A percentile compares a stretch with the other conserved stretches of the same genome.
Evolutionary conservation across 257 asterid species (phyloP).

Genomic region (Solanum okadae): DNA sequence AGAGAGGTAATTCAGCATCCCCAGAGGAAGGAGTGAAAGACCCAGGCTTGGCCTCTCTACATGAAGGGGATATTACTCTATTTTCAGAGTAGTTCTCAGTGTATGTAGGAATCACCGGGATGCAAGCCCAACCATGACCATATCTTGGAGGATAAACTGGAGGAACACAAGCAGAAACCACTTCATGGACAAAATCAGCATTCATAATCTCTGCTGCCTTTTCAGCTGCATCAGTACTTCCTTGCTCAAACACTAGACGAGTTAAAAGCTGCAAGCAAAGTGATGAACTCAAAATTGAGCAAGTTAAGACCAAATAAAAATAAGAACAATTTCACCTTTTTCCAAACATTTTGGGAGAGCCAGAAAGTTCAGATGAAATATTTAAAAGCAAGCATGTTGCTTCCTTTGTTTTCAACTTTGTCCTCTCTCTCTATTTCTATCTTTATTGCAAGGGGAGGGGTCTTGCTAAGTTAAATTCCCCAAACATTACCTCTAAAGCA

Average conservation of each 20-base stretch:
- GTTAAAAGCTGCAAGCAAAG: constrained; percentile 71
- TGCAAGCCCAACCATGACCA: constrained; percentile 97
- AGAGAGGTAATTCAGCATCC: constrained; percentile 76
- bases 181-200: constrained; percentile 94
- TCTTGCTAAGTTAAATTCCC: neutral
- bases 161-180: constrained; percentile 95
- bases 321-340: neutral
- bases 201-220: constrained; percentile 94
- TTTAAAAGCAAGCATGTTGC: neutral
- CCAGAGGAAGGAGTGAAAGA: constrained; percentile 79
- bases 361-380: neutral
- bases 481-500: neutral
- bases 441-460: neutral
- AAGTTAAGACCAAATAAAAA: constrained; percentile 7
- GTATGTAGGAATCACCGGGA: constrained; percentile 80
- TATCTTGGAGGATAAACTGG: constrained; percentile 98
- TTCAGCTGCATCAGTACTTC: constrained; percentile 93
- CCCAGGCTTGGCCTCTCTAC: constrained; percentile 82
- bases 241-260: constrained; percentile 88
- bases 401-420: neutral
- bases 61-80: constrained; percentile 65
- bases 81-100: constrained; percentile 49
- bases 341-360: neutral
- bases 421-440: neutral
- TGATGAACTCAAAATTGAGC: neutral